Conservation (phyloP, 2,329 filamentous ascomycete species). For the Ophiostoma piceae region DNA sequence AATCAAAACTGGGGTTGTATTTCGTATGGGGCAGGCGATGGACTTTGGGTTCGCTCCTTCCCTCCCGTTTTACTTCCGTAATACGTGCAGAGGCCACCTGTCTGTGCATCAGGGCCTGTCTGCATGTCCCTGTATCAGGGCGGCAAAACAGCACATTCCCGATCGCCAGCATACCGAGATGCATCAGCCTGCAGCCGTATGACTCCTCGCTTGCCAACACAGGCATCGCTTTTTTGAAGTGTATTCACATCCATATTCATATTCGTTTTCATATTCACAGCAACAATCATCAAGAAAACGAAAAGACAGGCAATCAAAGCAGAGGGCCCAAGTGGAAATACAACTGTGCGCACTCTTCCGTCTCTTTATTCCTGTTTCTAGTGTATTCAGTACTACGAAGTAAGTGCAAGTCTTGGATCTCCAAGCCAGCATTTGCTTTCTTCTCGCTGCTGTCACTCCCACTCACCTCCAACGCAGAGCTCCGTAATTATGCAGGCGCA, state of each 20-base stretch:
- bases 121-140: background rate
- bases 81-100: conserved; percentile 8
- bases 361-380: background rate
- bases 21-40: background rate
- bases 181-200: background rate
- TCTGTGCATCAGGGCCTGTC: background rate
- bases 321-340: conserved; percentile 16
- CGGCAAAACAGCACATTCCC: background rate
- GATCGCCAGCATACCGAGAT: background rate
- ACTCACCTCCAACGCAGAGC: background rate
- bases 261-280: too few species aligned
- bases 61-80: background rate
- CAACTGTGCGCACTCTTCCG: background rate
- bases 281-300: background rate
- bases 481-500: background rate
- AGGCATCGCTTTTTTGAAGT: background rate
- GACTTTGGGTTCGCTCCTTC: background rate
- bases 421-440: background rate
- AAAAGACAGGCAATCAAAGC: background rate
- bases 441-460: background rate
- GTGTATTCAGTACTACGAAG: background rate
- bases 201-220: too few species aligned
- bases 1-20: conserved; percentile 10
- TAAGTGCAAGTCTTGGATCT: background rate
- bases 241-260: background rate